phyloP scores from a whole-genome alignment of 345 rosid genomes.

The Euclidium syriacum region DNA sequence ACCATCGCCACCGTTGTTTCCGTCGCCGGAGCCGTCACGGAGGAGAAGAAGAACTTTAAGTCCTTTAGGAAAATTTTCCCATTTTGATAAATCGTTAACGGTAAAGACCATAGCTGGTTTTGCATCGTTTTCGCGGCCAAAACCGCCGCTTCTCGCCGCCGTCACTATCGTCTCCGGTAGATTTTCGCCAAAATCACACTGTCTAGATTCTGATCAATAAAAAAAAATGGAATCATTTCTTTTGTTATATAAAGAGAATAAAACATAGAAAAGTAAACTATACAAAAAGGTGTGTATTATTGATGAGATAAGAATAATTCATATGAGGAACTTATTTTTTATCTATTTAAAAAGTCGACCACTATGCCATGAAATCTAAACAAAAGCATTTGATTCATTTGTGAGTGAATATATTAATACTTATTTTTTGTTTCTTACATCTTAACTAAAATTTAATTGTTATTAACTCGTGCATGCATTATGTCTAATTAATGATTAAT shows the following conservation, averaged over 20 bases:
- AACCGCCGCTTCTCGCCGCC: constrained; percentile 27
- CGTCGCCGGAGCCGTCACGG: constrained; percentile 34
- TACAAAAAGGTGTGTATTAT: constrained; percentile 28
- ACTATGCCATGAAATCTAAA: constrained; percentile 25
- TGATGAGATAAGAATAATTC: constrained; percentile 33
- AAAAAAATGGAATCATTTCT: neutral
- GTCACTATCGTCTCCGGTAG: constrained; percentile 27
- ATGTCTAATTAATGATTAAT: constrained; percentile 8
- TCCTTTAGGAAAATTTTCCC: constrained; percentile 96
- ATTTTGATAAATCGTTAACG: constrained; percentile 67
- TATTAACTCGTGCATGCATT: constrained; percentile 29
- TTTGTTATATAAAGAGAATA: neutral
- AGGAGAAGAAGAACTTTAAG: constrained; percentile 88
- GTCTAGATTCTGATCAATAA: neutral
- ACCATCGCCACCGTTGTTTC: constrained; percentile 31
- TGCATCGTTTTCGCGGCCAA: constrained; percentile 88
- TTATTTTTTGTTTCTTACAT: neutral
- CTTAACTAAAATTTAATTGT: neutral
- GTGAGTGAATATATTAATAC: neutral
- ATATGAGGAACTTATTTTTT: constrained; percentile 25
- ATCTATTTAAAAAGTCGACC: constrained; percentile 17
- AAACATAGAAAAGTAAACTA: constrained; percentile 15
- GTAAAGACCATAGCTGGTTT: constrained; percentile 95
- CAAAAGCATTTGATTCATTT: constrained; percentile 25
- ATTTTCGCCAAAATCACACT: neutral